Conservation (phyloP, 140 eudicot genomes). For the Senecio squalidus region DNA sequence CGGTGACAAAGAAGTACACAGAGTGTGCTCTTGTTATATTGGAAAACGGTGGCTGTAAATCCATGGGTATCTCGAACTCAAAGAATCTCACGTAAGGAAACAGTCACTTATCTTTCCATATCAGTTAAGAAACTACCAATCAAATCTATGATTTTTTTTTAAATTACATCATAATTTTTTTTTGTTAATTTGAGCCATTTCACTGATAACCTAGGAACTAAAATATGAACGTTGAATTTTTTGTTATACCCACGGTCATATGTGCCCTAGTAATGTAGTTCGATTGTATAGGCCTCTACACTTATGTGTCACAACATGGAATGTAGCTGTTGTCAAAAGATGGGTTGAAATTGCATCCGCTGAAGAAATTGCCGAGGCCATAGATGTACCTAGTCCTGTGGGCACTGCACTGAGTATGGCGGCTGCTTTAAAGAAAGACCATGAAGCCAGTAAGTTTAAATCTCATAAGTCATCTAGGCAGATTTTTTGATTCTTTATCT, state of each 20-base stretch:
- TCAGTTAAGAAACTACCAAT: conserved; percentile 9
- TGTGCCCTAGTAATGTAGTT: not conserved
- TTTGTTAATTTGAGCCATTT: no score
- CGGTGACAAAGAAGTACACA: conserved; percentile 89
- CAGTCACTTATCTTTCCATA: not conserved
- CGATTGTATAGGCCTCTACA: conserved; percentile 61
- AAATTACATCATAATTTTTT: not conserved
- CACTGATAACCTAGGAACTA: no score
- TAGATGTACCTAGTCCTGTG: conserved; percentile 70
- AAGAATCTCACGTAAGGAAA: conserved; percentile 77
- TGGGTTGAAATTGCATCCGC: conserved; percentile 84
- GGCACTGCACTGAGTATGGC: conserved; percentile 99
- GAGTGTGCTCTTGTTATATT: conserved; percentile 89
- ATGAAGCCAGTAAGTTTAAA: conserved; percentile 69
- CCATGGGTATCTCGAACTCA: conserved; percentile 80
- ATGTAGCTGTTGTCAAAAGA: conserved; percentile 90
- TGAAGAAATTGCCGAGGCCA: conserved; percentile 74
- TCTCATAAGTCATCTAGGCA: not conserved
- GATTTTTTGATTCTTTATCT: not conserved
- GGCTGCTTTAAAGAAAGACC: conserved; percentile 86
- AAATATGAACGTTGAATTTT: not conserved
- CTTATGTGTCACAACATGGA: conserved; percentile 80
- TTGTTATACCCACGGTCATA: not conserved
- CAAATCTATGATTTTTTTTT: not conserved
- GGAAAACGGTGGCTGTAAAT: conserved; percentile 90